A percentile compares a stretch with the other conserved stretches of the same genome.
Evolutionary conservation across 345 rosid species (phyloP).

Genomic region (Eucalyptus polybractea): DNA sequence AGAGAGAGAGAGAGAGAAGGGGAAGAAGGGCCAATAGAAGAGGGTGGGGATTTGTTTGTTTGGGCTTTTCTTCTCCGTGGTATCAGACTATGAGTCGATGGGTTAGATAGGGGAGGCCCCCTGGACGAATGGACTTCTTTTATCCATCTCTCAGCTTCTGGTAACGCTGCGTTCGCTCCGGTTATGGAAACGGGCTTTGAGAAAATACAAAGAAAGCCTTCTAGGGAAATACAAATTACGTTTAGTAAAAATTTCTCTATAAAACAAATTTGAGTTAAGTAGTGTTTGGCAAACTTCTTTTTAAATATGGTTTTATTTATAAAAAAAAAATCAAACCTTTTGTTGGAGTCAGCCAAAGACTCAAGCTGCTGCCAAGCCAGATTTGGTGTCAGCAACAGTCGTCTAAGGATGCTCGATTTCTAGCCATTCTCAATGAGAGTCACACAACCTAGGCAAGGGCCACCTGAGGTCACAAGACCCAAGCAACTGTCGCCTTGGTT

Average conservation of each 20-base stretch:
- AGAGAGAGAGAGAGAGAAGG: no score
- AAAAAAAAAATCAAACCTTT: no score
- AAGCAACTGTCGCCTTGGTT: fast-evolving
- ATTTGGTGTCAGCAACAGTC: fast-evolving
- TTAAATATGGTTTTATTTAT: no score
- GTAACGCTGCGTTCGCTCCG: fast-evolving
- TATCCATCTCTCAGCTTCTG: not conserved
- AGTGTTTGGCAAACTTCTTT: not conserved
- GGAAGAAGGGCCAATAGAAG: no score
- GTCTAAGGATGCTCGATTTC: no score
- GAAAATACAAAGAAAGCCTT: no score
- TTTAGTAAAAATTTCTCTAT: no score
- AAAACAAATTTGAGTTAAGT: not conserved
- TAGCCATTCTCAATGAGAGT: fast-evolving
- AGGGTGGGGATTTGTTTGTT: no score
- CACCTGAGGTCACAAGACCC: fast-evolving
- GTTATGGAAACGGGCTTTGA: no score
- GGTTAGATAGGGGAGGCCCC: not conserved
- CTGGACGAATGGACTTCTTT: not conserved
- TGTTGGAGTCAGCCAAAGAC: fast-evolving
- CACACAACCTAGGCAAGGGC: fast-evolving
- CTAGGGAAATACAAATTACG: no score
- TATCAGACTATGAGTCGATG: no score
- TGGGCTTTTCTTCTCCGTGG: no score
- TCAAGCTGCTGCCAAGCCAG: fast-evolving